Evolutionary conservation across 2,329 filamentous ascomycete species (phyloP).

Genomic region (Uncinocarpus reesii): DNA sequence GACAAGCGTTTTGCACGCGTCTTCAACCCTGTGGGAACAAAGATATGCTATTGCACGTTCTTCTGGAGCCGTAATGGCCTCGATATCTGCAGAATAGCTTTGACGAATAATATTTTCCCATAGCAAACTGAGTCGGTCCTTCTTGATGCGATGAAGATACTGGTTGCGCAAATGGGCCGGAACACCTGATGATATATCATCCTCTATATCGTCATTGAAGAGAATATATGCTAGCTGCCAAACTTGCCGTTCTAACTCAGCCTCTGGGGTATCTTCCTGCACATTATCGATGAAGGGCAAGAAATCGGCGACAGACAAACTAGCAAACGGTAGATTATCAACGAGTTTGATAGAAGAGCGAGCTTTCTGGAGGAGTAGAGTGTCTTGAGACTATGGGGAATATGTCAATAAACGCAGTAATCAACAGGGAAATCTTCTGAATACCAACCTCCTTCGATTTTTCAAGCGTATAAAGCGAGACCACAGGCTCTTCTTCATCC

Average conservation of each 20-base stretch:
- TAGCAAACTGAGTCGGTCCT: slow-evolving; percentile 38
- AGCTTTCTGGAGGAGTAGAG: slow-evolving; percentile 28
- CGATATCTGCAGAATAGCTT: slow-evolving; percentile 57
- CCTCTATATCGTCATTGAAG: slow-evolving; percentile 57
- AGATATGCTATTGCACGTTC: slow-evolving; percentile 76
- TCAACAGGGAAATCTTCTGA: background rate
- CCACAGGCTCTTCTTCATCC: background rate
- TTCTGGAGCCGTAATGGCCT: slow-evolving; percentile 55
- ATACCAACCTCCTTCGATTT: slow-evolving; percentile 13
- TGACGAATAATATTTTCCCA: slow-evolving; percentile 42
- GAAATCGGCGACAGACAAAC: slow-evolving; percentile 28
- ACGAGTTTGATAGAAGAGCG: slow-evolving; percentile 40
- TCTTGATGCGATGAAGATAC: slow-evolving; percentile 38
- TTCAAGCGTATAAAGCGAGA: slow-evolving; percentile 8
- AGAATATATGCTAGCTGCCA: slow-evolving; percentile 83
- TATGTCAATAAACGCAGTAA: slow-evolving; percentile 6
- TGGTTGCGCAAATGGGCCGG: slow-evolving; percentile 31
- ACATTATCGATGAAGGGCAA: slow-evolving; percentile 25
- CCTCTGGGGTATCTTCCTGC: slow-evolving; percentile 21
- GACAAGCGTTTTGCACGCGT: slow-evolving; percentile 71
- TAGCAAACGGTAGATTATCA: slow-evolving; percentile 50
- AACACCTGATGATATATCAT: slow-evolving; percentile 37
- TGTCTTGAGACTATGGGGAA: slow-evolving; percentile 21
- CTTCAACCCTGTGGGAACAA: slow-evolving; percentile 64
- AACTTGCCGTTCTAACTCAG: slow-evolving; percentile 41